phyloP scores from a whole-genome alignment of 1,284 basidiomycete genomes.

The Austroboletus niveus region DNA sequence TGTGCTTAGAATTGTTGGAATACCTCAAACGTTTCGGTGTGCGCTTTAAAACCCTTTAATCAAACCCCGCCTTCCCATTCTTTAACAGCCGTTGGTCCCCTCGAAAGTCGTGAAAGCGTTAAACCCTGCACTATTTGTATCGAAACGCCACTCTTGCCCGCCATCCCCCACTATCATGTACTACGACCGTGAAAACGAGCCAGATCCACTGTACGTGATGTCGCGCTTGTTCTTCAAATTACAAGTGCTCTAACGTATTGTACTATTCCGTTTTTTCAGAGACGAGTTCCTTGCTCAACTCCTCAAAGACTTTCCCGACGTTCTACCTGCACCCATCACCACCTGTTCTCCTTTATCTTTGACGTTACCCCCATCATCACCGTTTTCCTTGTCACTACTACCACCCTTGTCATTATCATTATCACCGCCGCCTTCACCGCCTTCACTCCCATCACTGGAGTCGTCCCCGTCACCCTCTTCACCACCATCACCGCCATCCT shows the following conservation, averaged over 20 bases:
- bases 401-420: neutral
- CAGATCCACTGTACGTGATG: constrained; percentile 14
- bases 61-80: no score
- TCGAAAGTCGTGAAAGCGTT: no score
- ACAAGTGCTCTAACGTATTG: neutral
- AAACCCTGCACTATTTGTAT: neutral
- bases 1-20: no score
- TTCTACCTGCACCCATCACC: neutral
- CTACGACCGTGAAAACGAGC: neutral
- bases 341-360: no score
- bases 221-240: neutral
- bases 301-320: constrained; percentile 6
- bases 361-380: neutral
- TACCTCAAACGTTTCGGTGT: no score
- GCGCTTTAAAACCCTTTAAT: no score
- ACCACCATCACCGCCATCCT: neutral
- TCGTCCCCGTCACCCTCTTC: neutral
- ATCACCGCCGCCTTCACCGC: neutral
- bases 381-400: neutral
- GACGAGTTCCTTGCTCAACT: constrained; percentile 16
- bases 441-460: neutral
- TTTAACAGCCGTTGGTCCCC: no score
- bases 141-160: neutral
- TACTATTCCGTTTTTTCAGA: constrained; percentile 3
- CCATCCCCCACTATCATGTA: constrained; percentile 7